Evolutionary conservation across 495 filamentous ascomycete genomes (phyloP).

Genomic region (Penicillium coffeae): DNA sequence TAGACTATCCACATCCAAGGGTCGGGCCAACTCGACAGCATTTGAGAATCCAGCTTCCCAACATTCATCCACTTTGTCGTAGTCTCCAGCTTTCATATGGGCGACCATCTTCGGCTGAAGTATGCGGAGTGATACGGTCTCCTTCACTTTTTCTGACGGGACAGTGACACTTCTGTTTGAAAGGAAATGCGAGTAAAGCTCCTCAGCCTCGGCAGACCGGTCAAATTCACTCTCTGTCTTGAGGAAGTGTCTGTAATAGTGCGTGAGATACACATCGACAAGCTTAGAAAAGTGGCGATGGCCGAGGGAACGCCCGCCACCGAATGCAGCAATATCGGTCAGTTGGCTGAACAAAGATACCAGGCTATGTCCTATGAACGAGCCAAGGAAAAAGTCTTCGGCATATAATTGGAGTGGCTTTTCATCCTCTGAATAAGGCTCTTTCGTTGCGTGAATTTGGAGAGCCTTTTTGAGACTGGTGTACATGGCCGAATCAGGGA

Average conservation of each 20-base stretch:
- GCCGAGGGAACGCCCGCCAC: background rate
- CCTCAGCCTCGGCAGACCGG: no score
- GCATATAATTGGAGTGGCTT: constrained; percentile 10
- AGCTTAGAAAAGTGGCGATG: background rate
- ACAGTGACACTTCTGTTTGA: background rate
- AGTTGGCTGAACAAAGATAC: constrained; percentile 18
- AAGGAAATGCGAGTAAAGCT: constrained; percentile 54
- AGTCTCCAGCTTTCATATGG: constrained; percentile 51
- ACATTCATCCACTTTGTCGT: constrained; percentile 55
- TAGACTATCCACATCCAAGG: constrained; percentile 16
- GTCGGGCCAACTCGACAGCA: constrained; percentile 42
- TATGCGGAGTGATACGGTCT: constrained; percentile 49
- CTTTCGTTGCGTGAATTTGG: constrained; percentile 10
- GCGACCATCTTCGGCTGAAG: constrained; percentile 63
- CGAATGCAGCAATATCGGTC: background rate
- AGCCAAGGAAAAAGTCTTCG: background rate
- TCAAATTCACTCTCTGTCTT: no score
- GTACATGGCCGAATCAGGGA: constrained; percentile 39
- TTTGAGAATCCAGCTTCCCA: constrained; percentile 60
- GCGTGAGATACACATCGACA: background rate
- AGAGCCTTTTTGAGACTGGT: constrained; percentile 41
- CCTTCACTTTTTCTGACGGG: no score
- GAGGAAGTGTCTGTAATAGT: no score
- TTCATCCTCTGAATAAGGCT: background rate
- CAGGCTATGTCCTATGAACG: background rate